Conservation (phyloP, 495 filamentous ascomycete species). For the Penicillium lividum region DNA sequence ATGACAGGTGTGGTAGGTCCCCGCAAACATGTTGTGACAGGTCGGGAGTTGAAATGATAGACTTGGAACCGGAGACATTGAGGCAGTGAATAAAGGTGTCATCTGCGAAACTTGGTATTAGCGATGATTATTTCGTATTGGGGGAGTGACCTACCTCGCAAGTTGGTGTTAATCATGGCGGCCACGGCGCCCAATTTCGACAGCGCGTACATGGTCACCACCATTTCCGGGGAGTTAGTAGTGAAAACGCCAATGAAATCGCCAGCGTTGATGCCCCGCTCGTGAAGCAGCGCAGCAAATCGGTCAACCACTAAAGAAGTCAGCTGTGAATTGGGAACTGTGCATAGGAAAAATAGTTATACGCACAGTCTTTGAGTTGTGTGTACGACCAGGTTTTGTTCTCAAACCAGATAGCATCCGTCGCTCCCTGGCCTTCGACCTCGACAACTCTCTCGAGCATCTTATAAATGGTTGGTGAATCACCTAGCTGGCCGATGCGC, state of each 20-base stretch:
- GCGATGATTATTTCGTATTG: neutral
- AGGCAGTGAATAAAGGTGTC: conserved; percentile 80
- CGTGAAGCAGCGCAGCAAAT: conserved; percentile 44
- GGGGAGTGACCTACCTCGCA: conserved; percentile 56
- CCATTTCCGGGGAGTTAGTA: conserved; percentile 76
- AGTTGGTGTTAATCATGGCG: conserved; percentile 91
- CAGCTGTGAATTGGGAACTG: neutral
- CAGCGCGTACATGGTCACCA: conserved; percentile 77
- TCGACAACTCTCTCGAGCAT: conserved; percentile 46
- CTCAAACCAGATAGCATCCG: conserved; percentile 54
- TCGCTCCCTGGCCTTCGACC: conserved; percentile 34
- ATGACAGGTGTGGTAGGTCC: conserved; percentile 40
- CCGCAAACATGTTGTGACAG: conserved; percentile 40
- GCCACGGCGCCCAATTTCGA: conserved; percentile 83
- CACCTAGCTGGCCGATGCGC: conserved; percentile 44
- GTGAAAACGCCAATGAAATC: conserved; percentile 51
- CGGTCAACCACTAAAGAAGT: conserved; percentile 43
- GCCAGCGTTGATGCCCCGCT: conserved; percentile 34
- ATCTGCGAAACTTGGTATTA: conserved; percentile 25
- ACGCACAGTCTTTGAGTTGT: conserved; percentile 49
- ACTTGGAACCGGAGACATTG: conserved; percentile 62
- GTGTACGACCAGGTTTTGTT: conserved; percentile 51
- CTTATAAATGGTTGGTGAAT: conserved; percentile 45
- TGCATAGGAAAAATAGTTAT: neutral
- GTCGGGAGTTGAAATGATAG: conserved; percentile 61